A percentile compares a stretch with the other conserved stretches of the same genome.
phyloP scores from a whole-genome alignment of 768 basidiomycete genomes.

The Tricholoma flavovirens region DNA sequence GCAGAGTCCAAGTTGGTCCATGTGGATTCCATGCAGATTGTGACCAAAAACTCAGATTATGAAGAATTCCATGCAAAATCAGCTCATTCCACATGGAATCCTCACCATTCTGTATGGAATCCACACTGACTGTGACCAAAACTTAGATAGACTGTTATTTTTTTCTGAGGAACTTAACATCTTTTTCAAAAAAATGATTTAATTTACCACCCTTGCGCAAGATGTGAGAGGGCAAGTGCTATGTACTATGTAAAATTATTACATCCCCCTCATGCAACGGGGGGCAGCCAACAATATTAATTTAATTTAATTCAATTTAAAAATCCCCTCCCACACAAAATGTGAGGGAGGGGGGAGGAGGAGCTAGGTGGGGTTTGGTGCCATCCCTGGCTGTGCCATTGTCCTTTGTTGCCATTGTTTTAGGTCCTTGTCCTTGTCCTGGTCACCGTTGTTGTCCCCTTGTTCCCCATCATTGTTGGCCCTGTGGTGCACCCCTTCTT shows the following conservation, averaged over 20 bases:
- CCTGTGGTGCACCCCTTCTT: not conserved
- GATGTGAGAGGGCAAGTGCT: not conserved
- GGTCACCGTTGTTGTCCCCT: not conserved
- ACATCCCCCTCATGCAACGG: not conserved
- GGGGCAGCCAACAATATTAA: not conserved
- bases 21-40: too few relatives aligned
- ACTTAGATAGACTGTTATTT: too few relatives aligned
- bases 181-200: not conserved
- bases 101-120: too few relatives aligned
- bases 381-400: not conserved
- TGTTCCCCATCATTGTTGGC: not conserved
- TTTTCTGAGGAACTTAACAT: too few relatives aligned
- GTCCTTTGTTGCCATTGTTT: not conserved
- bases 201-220: not conserved
- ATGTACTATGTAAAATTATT: not conserved
- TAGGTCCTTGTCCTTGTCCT: not conserved
- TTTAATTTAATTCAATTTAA: not conserved
- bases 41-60: too few relatives aligned
- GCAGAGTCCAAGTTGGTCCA: too few relatives aligned
- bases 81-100: too few relatives aligned
- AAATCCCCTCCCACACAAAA: not conserved
- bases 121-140: too few relatives aligned
- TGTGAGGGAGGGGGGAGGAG: too few relatives aligned
- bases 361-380: not conserved
- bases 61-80: too few relatives aligned